Base-by-base conservation (phyloP, 1,284 basidiomycete species). In the Rhodofomes roseus region DNA sequence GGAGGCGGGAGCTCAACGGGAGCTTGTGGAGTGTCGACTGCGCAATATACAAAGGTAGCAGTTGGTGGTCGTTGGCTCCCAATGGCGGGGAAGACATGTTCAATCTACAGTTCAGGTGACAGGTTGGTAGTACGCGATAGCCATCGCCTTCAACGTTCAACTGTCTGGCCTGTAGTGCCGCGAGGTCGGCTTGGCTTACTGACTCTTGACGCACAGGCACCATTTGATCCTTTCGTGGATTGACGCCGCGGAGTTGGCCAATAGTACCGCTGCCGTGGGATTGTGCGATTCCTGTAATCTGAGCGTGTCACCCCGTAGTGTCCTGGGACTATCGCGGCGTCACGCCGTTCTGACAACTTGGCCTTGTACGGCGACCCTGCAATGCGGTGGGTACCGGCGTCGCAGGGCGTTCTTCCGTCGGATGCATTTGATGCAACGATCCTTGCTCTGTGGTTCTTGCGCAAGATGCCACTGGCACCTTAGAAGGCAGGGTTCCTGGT, bases 221-320 rank as follows among this genome's bases (percentile, higher is more conserved):
- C 8, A 11, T 40, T 36, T 44, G 39, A 27, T 50, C 23, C n/a
- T 34, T 44, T 40, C 37, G 36, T 7, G 43, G 18, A 59, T 48
- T 59, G 58, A 39, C 58, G 46, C 46, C 48, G 54, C 53, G 54
- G 46, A 59, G 52, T 54, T 51, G 50, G 31, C 50, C 40, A 40
- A 39, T 50, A 12, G 31, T 54, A 54, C 50, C 34, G 34, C 25
- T 55, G 36, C 46, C 58, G 58, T 43, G 39, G 41, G 54, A 52
- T 39, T 23, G 7, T 27, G 31, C 31, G 11, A 5, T 39, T 27
- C 23, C 54, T 22, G 29, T 22, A 29, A 37, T 7, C 22, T 41
- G 29, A 25, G 50, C 23, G 43, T 59, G 40, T 48, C 12, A 41
- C 40, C 27, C 36, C 34, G 22, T 37, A 37, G 23, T 51, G 34